phyloP scores from a whole-genome alignment of 129 eudicot species.

The Saussurea involucrata region DNA sequence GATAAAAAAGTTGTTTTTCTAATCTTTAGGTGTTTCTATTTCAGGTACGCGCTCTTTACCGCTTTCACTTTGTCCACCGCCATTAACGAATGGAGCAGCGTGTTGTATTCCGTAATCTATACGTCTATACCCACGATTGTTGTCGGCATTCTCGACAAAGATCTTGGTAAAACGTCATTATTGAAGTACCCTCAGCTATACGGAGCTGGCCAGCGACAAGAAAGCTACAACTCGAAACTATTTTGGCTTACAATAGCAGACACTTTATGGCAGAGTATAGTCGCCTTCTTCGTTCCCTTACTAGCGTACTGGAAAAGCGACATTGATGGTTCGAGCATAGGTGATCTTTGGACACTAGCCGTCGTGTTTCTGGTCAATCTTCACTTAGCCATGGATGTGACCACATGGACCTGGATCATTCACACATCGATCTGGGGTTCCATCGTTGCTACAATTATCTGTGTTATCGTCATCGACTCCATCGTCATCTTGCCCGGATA shows the following conservation, averaged over 20 bases:
- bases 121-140: constrained; percentile 79
- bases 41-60: constrained; percentile 76
- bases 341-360: constrained; percentile 88
- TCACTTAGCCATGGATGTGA: constrained; percentile 89
- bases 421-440: constrained; percentile 93
- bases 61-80: constrained; percentile 76
- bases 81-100: constrained; percentile 89
- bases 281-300: constrained; percentile 60
- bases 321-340: constrained; percentile 65
- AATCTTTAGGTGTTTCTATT: constrained; percentile 23
- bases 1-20: not conserved
- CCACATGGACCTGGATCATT: constrained; percentile 76
- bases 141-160: constrained; percentile 86
- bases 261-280: constrained; percentile 88
- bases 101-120: constrained; percentile 77
- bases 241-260: constrained; percentile 81
- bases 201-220: constrained; percentile 76
- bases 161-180: constrained; percentile 60
- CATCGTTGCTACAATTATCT: constrained; percentile 60
- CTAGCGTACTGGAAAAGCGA: constrained; percentile 62
- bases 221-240: constrained; percentile 59
- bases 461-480: constrained; percentile 71
- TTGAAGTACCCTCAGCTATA: constrained; percentile 77
- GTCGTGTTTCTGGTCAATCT: constrained; percentile 75
- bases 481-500: constrained; percentile 67